Conservation (phyloP, 139 green algal species). For the Cymbomonas tetramitiformis region DNA sequence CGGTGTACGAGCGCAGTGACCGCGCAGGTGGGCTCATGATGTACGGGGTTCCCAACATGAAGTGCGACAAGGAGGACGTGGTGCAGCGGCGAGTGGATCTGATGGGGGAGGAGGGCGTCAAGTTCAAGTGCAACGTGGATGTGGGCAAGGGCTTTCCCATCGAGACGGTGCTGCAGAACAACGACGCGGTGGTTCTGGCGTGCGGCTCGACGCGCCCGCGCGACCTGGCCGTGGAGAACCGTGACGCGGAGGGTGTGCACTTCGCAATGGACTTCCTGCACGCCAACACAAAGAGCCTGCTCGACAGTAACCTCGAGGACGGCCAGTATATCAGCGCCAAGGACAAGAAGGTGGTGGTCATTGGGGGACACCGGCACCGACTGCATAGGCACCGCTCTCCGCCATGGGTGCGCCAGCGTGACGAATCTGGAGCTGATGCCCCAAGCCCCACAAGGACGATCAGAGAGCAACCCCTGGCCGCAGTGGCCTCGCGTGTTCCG, state of each 20-base stretch:
- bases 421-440: conserved; percentile 87
- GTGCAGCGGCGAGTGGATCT: conserved; percentile 85
- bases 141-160: conserved; percentile 40
- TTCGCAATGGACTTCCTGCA: conserved; percentile 94
- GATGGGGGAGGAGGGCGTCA: conserved; percentile 76
- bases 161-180: conserved; percentile 32
- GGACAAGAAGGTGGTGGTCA: conserved; percentile 87
- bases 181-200: conserved; percentile 75
- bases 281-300: conserved; percentile 79
- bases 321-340: conserved; percentile 69
- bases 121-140: conserved; percentile 60
- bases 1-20: conserved; percentile 84
- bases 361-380: conserved; percentile 91
- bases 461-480: conserved; percentile 75
- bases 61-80: conserved; percentile 80
- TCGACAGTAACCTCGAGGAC: conserved; percentile 65
- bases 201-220: conserved; percentile 76
- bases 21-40: conserved; percentile 91
- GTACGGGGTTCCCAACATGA: conserved; percentile 97
- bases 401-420: conserved; percentile 59
- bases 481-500: conserved; percentile 81
- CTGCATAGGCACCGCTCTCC: conserved; percentile 84
- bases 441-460: conserved; percentile 56
- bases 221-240: conserved; percentile 68
- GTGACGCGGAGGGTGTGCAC: conserved; percentile 61